Evolutionary conservation across 179 eudicot genomes (phyloP).

Genomic region (Pouteria campechiana): DNA sequence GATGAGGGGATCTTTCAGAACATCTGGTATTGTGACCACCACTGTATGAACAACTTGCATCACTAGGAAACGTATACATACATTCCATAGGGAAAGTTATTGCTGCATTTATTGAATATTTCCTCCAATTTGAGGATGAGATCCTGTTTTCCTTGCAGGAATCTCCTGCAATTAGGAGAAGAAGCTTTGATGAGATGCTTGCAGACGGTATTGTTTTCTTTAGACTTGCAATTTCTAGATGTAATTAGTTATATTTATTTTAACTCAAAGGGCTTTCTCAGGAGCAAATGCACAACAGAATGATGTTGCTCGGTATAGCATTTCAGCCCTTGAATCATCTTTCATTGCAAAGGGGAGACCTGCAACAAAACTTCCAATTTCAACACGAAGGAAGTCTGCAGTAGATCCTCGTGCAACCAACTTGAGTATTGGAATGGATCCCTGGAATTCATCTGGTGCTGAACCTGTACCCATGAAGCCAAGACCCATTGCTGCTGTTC

Average conservation of each 20-base stretch:
- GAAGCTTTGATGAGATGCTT: conserved; percentile 91
- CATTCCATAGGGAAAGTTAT: no score
- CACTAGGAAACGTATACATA: no score
- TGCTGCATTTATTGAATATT: no score
- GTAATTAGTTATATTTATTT: no score
- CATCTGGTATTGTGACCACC: no score
- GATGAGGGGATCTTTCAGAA: no score
- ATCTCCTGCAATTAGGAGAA: conserved; percentile 45
- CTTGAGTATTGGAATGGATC: conserved; percentile 86
- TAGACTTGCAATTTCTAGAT: no score
- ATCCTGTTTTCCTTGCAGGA: no score
- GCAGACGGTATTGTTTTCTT: conserved; percentile 66
- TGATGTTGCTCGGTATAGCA: conserved; percentile 15
- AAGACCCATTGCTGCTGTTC: conserved; percentile 34
- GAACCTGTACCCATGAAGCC: conserved; percentile 41
- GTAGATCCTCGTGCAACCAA: conserved; percentile 54
- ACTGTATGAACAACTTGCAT: no score
- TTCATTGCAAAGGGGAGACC: no score
- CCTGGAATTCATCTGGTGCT: conserved; percentile 68
- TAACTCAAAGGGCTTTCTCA: conserved; percentile 22
- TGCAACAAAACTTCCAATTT: conserved; percentile 25
- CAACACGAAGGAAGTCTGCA: conserved; percentile 58
- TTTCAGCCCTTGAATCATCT: no score
- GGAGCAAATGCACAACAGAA: conserved; percentile 73
- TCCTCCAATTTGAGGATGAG: no score